Conservation (phyloP, 176 grass and related monocot genomes). For the Aegilops umbellulata region DNA sequence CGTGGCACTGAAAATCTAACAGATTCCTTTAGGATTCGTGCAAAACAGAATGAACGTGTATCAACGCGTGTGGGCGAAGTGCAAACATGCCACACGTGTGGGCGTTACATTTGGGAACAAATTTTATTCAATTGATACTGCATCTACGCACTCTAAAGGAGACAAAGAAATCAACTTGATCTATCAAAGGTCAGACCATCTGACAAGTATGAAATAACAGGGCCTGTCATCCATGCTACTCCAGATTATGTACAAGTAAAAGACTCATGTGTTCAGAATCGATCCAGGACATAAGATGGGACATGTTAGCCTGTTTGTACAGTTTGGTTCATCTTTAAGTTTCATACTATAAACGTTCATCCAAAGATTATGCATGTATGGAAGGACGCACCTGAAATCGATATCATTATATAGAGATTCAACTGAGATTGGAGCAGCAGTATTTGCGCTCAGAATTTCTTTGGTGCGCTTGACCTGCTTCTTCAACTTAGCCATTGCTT, state of each 20-base stretch:
- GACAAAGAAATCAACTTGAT: background rate
- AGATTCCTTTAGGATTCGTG: too few species aligned
- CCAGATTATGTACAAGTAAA: background rate
- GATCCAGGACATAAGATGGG: background rate
- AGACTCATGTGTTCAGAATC: background rate
- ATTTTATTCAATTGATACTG: background rate
- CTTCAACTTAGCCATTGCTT: constrained; percentile 99
- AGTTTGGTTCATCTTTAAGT: constrained; percentile 5
- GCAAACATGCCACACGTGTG: too few species aligned
- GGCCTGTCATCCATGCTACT: background rate
- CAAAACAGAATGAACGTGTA: too few species aligned
- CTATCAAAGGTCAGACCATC: background rate
- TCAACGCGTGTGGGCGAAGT: too few species aligned
- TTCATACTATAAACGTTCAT: background rate
- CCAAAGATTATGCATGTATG: background rate
- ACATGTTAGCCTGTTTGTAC: background rate
- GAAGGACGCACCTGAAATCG: constrained; percentile 79
- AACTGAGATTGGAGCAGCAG: constrained; percentile 84
- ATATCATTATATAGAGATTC: constrained; percentile 93
- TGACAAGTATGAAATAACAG: constrained; percentile 6
- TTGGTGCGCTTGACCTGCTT: constrained; percentile 99
- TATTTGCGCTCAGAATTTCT: constrained; percentile 98
- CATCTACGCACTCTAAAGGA: constrained; percentile 8
- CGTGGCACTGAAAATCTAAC: too few species aligned
- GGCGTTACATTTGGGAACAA: too few species aligned